Evolutionary conservation across 1,284 basidiomycete genomes (phyloP).

Genomic region (Trichosporon sp.): DNA sequence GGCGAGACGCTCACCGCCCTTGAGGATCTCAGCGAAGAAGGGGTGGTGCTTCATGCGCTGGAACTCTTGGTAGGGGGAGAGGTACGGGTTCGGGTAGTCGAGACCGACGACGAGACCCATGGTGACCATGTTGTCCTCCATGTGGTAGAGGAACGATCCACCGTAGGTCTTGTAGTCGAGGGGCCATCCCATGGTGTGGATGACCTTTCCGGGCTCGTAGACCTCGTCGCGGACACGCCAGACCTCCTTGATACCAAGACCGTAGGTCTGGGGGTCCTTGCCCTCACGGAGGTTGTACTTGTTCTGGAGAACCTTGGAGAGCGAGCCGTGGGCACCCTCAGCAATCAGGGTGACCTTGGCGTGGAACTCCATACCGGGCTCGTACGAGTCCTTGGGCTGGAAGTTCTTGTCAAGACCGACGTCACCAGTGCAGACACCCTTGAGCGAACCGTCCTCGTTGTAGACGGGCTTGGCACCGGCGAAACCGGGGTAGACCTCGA

Average conservation of each 20-base stretch:
- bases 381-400: constrained; percentile 80
- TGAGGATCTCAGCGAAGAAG: constrained; percentile 74
- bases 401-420: constrained; percentile 81
- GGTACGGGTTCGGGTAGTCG: constrained; percentile 91
- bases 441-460: constrained; percentile 64
- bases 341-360: constrained; percentile 92
- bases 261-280: constrained; percentile 89
- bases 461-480: constrained; percentile 81
- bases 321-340: constrained; percentile 90
- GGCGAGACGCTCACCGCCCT: constrained; percentile 72
- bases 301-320: constrained; percentile 75
- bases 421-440: constrained; percentile 89
- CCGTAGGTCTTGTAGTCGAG: constrained; percentile 82
- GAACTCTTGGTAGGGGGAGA: constrained; percentile 88
- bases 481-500: constrained; percentile 97
- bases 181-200: constrained; percentile 95
- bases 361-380: constrained; percentile 95
- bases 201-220: constrained; percentile 76
- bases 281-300: constrained; percentile 75
- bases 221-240: constrained; percentile 81
- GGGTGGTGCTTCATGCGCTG: constrained; percentile 99
- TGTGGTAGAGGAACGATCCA: constrained; percentile 92
- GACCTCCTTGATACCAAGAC: constrained; percentile 94
- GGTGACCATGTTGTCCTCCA: constrained; percentile 86
- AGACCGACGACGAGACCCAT: constrained; percentile 89